Conservation (phyloP, 2,329 filamentous ascomycete species). For the Amylocarpus encephaloides region DNA sequence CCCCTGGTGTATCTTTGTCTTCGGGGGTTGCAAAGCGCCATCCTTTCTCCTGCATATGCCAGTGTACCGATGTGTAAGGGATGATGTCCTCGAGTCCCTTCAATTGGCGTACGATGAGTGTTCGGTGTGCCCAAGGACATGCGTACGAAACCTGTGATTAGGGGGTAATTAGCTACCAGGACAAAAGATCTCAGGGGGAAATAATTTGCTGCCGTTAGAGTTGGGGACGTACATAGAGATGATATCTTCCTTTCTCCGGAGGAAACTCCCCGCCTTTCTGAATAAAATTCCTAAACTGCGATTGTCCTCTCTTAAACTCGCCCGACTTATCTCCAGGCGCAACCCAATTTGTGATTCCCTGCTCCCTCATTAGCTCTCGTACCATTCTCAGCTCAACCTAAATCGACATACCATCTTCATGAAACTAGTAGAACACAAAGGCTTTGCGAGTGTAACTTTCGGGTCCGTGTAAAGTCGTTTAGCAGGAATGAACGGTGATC, state of each 20-base stretch:
- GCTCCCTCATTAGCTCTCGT: constrained; percentile 13
- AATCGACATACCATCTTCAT: constrained; percentile 18
- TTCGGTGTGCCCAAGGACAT: constrained; percentile 72
- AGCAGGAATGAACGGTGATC: not conserved
- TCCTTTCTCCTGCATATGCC: constrained; percentile 64
- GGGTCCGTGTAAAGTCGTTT: not conserved
- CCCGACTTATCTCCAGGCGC: constrained; percentile 69
- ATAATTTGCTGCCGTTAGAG: constrained; percentile 54
- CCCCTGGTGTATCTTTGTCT: constrained; percentile 49
- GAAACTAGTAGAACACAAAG: not conserved
- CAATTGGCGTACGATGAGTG: constrained; percentile 79
- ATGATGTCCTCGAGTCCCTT: constrained; percentile 90
- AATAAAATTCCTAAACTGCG: constrained; percentile 68
- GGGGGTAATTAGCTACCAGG: not conserved
- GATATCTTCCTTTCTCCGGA: constrained; percentile 83
- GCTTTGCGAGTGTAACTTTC: not conserved
- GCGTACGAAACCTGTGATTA: constrained; percentile 32
- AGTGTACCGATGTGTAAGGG: constrained; percentile 35
- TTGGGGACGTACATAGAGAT: constrained; percentile 76
- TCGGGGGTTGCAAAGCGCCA: constrained; percentile 60
- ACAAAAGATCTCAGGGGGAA: constrained; percentile 54
- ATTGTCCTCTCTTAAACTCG: constrained; percentile 87
- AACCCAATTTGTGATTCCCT: constrained; percentile 76
- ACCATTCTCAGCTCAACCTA: constrained; percentile 19
- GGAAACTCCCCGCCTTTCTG: constrained; percentile 57